These are phyloP conservation scores for Pichia ethanolica DNA, from an alignment of 805 yeast species.

Conservation along the genomic window DNA sequence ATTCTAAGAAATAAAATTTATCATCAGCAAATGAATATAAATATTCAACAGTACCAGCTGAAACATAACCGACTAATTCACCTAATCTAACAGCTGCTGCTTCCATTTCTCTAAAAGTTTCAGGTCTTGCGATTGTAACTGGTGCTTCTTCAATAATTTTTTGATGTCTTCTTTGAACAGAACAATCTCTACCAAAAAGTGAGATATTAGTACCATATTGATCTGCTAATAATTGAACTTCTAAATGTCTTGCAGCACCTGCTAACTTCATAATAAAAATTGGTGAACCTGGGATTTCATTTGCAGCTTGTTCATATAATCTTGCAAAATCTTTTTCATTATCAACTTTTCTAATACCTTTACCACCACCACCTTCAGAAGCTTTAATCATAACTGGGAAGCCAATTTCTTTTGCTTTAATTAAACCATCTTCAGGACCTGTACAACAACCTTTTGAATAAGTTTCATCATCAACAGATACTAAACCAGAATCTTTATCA, in stretches of 20 bases:
- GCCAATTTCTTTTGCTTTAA: conserved; percentile 79
- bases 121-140: conserved; percentile 84
- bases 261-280: conserved; percentile 97
- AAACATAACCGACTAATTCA: conserved; percentile 92
- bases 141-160: conserved; percentile 99
- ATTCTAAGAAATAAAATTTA: conserved; percentile 91
- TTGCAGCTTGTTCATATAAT: conserved; percentile 87
- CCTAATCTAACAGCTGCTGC: conserved; percentile 97
- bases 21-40: conserved; percentile 90
- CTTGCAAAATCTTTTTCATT: conserved; percentile 68
- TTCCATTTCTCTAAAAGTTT: conserved; percentile 88
- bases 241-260: conserved; percentile 95
- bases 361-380: conserved; percentile 99
- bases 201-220: conserved; percentile 98
- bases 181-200: conserved; percentile 96
- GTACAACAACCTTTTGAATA: conserved; percentile 85
- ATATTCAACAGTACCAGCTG: conserved; percentile 99
- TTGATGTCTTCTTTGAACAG: conserved; percentile 99
- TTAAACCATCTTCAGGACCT: conserved; percentile 83
- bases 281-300: conserved; percentile 98
- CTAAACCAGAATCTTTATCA: conserved; percentile 66
- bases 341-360: conserved; percentile 97
- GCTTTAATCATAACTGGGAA: conserved; percentile 99
- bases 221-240: conserved; percentile 95
- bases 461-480: conserved; percentile 77